These are phyloP conservation scores for Blumeria hordei DNA, from an alignment of 2,329 filamentous ascomycete species.

Conservation along the genomic window DNA sequence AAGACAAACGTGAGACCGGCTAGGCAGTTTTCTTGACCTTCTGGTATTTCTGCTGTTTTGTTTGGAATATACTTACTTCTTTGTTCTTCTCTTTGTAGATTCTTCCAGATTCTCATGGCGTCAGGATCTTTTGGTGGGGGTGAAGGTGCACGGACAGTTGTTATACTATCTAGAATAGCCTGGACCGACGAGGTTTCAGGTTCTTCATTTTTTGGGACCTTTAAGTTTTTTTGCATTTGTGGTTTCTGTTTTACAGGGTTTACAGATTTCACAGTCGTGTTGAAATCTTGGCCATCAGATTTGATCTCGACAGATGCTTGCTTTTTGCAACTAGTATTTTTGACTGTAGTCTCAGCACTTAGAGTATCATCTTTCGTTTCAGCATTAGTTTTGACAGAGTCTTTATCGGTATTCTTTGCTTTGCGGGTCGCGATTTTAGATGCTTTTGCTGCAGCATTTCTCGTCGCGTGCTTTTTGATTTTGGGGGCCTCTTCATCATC, in stretches of 20 bases:
- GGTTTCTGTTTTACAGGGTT: constrained; percentile 20
- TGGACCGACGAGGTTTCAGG: constrained; percentile 50
- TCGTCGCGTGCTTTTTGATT: no score
- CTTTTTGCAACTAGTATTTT: constrained; percentile 16
- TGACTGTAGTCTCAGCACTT: constrained; percentile 22
- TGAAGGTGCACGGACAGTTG: constrained; percentile 58
- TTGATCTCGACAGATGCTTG: constrained; percentile 27
- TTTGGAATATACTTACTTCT: no score
- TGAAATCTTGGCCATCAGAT: constrained; percentile 29
- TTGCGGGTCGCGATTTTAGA: no score
- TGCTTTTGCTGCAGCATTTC: no score
- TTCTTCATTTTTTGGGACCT: constrained; percentile 28
- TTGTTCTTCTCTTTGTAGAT: constrained; percentile 25
- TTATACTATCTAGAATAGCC: constrained; percentile 70
- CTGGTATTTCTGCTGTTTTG: no score
- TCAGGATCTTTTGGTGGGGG: constrained; percentile 50
- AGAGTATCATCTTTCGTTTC: background rate
- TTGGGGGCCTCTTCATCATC: no score
- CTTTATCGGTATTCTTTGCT: background rate
- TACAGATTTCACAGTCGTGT: constrained; percentile 27
- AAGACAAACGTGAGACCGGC: constrained; percentile 84
- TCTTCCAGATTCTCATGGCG: constrained; percentile 61
- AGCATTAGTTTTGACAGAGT: background rate
- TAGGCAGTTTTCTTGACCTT: constrained; percentile 71
- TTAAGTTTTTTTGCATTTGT: constrained; percentile 14